Percentiles rank a stretch among this genome's conserved stretches.
Evolutionary conservation across 768 basidiomycete species (phyloP).

Genomic region (Russula olivacea): DNA sequence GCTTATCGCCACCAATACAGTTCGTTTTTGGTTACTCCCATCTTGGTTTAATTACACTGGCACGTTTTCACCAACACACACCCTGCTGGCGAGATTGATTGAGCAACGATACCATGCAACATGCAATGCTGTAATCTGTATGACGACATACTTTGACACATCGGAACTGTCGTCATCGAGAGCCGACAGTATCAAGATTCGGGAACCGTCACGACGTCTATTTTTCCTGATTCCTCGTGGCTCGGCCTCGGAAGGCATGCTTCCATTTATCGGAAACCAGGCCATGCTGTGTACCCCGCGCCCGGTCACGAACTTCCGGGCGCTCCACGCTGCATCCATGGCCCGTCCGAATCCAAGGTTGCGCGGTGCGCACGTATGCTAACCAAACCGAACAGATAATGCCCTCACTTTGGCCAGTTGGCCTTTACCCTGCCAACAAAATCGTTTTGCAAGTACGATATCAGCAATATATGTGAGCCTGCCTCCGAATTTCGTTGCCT

Average conservation of each 20-base stretch:
- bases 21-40: neutral
- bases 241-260: neutral
- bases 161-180: neutral
- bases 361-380: neutral
- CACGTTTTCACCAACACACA: neutral
- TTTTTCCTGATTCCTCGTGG: neutral
- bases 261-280: constrained; percentile 2
- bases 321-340: neutral
- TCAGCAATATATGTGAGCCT: no score
- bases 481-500: no score
- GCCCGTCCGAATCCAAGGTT: neutral
- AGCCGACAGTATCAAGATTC: neutral
- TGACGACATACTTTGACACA: neutral
- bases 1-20: constrained; percentile 1
- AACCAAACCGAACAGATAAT: no score
- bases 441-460: no score
- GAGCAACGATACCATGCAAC: neutral
- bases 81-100: neutral
- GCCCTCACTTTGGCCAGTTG: neutral
- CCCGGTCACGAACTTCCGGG: neutral
- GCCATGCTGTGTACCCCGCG: neutral
- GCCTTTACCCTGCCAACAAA: neutral
- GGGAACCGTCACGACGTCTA: neutral
- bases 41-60: neutral
- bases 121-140: neutral